These are phyloP conservation scores for Rickenella mellea DNA, from an alignment of 768 basidiomycete species.

Conservation along the genomic window DNA sequence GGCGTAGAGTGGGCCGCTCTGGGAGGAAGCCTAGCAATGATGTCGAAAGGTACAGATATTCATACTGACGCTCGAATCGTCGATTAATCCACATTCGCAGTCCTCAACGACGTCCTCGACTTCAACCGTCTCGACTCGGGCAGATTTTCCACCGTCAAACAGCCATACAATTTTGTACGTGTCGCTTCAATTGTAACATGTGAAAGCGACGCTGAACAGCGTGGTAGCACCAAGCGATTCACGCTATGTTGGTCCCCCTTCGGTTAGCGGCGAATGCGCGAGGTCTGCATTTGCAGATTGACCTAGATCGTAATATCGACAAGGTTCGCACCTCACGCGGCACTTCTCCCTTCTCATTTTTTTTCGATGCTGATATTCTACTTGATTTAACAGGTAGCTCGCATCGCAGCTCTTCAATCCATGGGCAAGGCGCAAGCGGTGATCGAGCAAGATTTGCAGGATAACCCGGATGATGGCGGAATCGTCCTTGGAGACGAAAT, in stretches of 20 bases:
- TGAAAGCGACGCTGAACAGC: neutral
- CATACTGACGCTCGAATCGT: neutral
- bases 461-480: constrained; percentile 7
- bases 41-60: constrained; percentile 21
- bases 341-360: neutral
- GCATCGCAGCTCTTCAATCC: constrained; percentile 51
- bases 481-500: constrained; percentile 30
- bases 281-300: constrained; percentile 53
- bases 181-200: neutral
- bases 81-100: constrained; percentile 3
- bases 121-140: constrained; percentile 25
- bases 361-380: neutral
- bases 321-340: constrained; percentile 26
- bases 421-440: constrained; percentile 12
- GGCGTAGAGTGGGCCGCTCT: constrained; percentile 30
- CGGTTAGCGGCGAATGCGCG: constrained; percentile 60
- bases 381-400: constrained; percentile 36
- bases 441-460: neutral
- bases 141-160: constrained; percentile 28
- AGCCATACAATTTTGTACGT: constrained; percentile 28
- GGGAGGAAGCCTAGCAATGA: constrained; percentile 19
- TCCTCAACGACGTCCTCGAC: constrained; percentile 26
- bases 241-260: constrained; percentile 61
- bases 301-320: constrained; percentile 65
- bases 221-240: constrained; percentile 63